Conservation (phyloP, 164 flowering plant genomes). For the Sedum album region DNA sequence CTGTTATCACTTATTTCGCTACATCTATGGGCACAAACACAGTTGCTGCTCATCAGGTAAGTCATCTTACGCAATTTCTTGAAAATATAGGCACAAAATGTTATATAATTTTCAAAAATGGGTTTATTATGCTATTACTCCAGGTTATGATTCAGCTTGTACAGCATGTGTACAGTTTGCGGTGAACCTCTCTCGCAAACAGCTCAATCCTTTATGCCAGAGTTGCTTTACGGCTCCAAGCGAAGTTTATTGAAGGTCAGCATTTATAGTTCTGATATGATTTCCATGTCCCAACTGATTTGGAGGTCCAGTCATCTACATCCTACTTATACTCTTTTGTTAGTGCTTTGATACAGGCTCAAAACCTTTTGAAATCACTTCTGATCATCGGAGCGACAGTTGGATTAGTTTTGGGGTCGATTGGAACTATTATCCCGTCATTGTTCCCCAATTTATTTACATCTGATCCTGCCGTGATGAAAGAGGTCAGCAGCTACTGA, state of each 20-base stretch:
- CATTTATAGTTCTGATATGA: neutral
- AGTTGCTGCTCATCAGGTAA: constrained; percentile 80
- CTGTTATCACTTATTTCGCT: constrained; percentile 65
- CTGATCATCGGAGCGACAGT: constrained; percentile 60
- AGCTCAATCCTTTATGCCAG: constrained; percentile 98
- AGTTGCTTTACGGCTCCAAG: constrained; percentile 63
- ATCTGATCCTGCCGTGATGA: constrained; percentile 45
- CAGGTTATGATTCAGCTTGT: constrained; percentile 85
- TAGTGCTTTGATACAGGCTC: constrained; percentile 28
- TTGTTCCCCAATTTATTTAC: constrained; percentile 68
- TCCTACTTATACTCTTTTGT: neutral
- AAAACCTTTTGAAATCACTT: constrained; percentile 69
- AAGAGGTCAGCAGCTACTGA: constrained; percentile 42
- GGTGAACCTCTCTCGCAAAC: constrained; percentile 97
- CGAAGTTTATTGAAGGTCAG: constrained; percentile 69
- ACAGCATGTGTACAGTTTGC: constrained; percentile 70
- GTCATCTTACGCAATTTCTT: constrained; percentile 2
- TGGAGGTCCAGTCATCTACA: no score
- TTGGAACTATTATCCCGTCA: constrained; percentile 71
- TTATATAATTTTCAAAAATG: neutral
- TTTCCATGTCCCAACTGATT: no score
- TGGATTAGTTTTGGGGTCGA: constrained; percentile 51
- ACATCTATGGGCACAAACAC: constrained; percentile 74
- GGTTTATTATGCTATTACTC: neutral
- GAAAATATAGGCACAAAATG: neutral